Evolutionary conservation across 345 rosid genomes (phyloP).

Genomic region (Salix caprea): DNA sequence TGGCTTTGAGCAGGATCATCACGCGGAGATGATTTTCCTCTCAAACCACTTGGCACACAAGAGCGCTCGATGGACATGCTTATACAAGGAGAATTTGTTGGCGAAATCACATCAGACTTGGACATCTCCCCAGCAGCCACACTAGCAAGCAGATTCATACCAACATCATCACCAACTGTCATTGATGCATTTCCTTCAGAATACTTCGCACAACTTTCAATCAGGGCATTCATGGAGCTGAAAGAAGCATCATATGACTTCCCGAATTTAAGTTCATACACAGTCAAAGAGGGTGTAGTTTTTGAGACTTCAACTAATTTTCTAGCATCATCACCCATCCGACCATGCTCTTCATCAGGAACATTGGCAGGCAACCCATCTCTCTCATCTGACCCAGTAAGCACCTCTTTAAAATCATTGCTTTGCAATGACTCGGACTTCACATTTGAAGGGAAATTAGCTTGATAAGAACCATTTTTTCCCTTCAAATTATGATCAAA

Average conservation of each 20-base stretch:
- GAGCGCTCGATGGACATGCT: slow-evolving; percentile 33
- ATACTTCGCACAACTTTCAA: slow-evolving; percentile 79
- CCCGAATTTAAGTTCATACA: slow-evolving; percentile 40
- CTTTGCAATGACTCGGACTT: slow-evolving; percentile 60
- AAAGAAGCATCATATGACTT: slow-evolving; percentile 54
- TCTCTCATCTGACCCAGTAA: slow-evolving; percentile 43
- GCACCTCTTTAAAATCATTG: slow-evolving; percentile 54
- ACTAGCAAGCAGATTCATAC: slow-evolving; percentile 93
- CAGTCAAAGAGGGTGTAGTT: slow-evolving; percentile 37
- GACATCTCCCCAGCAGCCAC: slow-evolving; percentile 90
- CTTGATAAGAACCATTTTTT: slow-evolving; percentile 36
- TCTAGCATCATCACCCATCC: slow-evolving; percentile 36
- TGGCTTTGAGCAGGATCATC: slow-evolving; percentile 28
- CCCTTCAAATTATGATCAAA: slow-evolving; percentile 17
- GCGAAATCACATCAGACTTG: slow-evolving; percentile 55
- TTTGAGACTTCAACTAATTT: slow-evolving; percentile 42
- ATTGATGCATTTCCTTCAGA: slow-evolving; percentile 51
- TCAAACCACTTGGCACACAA: slow-evolving; percentile 35
- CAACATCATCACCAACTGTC: slow-evolving; percentile 72
- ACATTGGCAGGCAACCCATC: slow-evolving; percentile 43
- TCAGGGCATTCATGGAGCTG: slow-evolving; percentile 73
- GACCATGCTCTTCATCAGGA: slow-evolving; percentile 41
- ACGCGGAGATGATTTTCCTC: slow-evolving; percentile 22
- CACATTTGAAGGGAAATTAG: slow-evolving; percentile 34
- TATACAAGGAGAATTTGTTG: slow-evolving; percentile 44